These are phyloP conservation scores for Neonectria faginata DNA, from an alignment of 2,329 filamentous ascomycete genomes.

Conservation along the genomic window DNA sequence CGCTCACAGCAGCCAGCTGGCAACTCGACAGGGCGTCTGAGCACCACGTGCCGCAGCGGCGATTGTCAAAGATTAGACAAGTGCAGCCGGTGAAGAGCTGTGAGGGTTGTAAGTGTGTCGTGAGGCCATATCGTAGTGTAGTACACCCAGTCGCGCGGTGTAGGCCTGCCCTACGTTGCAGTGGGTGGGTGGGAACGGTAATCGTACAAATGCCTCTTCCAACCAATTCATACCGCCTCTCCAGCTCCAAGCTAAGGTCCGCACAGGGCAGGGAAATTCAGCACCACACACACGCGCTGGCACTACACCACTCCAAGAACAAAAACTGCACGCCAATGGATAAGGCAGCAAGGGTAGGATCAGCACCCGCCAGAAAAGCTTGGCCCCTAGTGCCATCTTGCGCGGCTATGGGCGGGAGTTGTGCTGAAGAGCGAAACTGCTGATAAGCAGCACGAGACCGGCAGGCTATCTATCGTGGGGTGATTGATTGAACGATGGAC, in stretches of 20 bases:
- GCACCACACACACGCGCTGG: neutral
- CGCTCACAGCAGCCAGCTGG: conserved; percentile 6
- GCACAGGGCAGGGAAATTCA: neutral
- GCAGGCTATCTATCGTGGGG: conserved; percentile 9
- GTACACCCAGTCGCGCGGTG: neutral
- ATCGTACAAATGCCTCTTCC: neutral
- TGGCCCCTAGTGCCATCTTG: neutral
- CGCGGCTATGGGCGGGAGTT: conserved; percentile 10
- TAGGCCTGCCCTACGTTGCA: conserved; percentile 1
- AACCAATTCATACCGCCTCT: neutral
- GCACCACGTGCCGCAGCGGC: conserved; percentile 16
- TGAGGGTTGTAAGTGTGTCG: neutral
- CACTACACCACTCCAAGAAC: neutral
- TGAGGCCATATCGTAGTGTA: neutral
- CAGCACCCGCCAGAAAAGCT: conserved; percentile 3
- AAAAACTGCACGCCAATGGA: neutral
- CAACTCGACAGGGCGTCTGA: conserved; percentile 7
- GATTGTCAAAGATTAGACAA: neutral
- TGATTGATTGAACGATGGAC: conserved; percentile 12
- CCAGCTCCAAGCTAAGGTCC: neutral
- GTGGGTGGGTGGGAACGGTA: neutral
- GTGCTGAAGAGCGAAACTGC: conserved; percentile 14
- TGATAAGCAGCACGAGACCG: conserved; percentile 27
- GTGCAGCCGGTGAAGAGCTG: conserved; percentile 24
- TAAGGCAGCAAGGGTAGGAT: neutral